A percentile compares a stretch with the other conserved stretches of the same genome.
phyloP scores from a whole-genome alignment of 176 grass and related monocot genomes.

The Hordeum marinum region DNA sequence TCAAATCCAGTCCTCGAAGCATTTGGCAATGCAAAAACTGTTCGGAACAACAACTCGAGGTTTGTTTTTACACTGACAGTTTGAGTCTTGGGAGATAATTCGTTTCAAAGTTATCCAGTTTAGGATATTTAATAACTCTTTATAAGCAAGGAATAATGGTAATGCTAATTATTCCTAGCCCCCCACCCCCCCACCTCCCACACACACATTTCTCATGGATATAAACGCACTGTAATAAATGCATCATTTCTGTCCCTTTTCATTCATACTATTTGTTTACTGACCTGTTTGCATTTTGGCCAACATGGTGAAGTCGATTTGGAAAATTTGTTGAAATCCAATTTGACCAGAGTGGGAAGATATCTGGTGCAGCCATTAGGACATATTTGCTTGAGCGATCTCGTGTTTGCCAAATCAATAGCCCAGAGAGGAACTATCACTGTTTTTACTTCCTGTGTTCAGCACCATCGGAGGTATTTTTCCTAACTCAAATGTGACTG shows the following conservation, averaged over 20 bases:
- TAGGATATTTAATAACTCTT: constrained; percentile 3
- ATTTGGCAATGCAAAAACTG: constrained; percentile 95
- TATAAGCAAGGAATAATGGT: not conserved
- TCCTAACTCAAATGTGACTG: constrained; percentile 18
- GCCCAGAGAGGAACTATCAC: constrained; percentile 94
- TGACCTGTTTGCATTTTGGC: constrained; percentile 15
- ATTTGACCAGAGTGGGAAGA: constrained; percentile 82
- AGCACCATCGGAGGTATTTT: constrained; percentile 66
- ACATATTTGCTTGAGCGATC: constrained; percentile 96
- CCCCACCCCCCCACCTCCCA: not conserved
- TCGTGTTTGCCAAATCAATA: constrained; percentile 85
- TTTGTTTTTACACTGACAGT: constrained; percentile 14
- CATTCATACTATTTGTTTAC: constrained; percentile 10
- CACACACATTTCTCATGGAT: not conserved
- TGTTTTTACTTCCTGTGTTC: constrained; percentile 91
- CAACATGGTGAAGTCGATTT: constrained; percentile 62
- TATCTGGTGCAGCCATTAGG: constrained; percentile 87
- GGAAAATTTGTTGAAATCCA: constrained; percentile 97
- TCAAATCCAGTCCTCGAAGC: constrained; percentile 98
- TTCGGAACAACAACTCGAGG: constrained; percentile 96
- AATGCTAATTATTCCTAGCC: not conserved
- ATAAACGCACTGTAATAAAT: not conserved
- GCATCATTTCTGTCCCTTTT: constrained; percentile 11
- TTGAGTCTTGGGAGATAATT: constrained; percentile 6
- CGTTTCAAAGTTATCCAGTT: constrained; percentile 18